Conservation (phyloP, 2,329 filamentous ascomycete species). For the Dactylellina sp. region DNA sequence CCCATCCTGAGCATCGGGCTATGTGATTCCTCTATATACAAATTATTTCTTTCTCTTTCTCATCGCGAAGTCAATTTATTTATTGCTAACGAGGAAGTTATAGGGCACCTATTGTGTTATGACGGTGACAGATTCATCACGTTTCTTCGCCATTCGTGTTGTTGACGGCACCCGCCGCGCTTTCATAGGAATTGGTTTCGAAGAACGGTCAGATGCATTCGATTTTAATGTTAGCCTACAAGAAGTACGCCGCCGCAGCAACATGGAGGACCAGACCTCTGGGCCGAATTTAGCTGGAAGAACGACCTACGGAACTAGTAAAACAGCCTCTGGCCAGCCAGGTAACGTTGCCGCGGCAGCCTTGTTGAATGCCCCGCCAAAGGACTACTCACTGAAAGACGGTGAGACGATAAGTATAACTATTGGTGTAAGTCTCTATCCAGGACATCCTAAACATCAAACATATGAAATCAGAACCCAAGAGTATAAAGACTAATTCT, state of each 20-base stretch:
- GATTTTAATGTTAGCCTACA: constrained; percentile 85
- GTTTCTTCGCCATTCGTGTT: constrained; percentile 87
- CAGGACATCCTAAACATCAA: neutral
- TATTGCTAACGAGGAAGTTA: too few relatives aligned
- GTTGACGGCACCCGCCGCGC: constrained; percentile 81
- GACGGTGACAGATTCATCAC: constrained; percentile 79
- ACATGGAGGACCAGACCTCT: constrained; percentile 67
- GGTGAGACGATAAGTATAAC: constrained; percentile 89
- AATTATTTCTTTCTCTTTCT: too few relatives aligned
- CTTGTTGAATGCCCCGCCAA: constrained; percentile 61
- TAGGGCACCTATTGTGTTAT: constrained; percentile 70
- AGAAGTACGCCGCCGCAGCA: constrained; percentile 70
- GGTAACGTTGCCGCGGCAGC: constrained; percentile 17
- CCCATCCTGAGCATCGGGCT: neutral
- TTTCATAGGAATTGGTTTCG: constrained; percentile 84
- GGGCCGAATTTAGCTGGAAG: constrained; percentile 58
- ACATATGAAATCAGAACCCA: neutral
- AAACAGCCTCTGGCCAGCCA: constrained; percentile 57
- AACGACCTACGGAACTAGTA: constrained; percentile 61
- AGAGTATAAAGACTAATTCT: too few relatives aligned
- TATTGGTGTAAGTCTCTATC: constrained; percentile 69
- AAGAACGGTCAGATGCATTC: constrained; percentile 86
- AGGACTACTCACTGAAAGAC: constrained; percentile 86
- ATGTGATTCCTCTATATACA: neutral
- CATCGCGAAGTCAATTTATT: too few relatives aligned